Evolutionary conservation across 2,329 filamentous ascomycete genomes (phyloP).

Genomic region (Trichoderma oligosporum): DNA sequence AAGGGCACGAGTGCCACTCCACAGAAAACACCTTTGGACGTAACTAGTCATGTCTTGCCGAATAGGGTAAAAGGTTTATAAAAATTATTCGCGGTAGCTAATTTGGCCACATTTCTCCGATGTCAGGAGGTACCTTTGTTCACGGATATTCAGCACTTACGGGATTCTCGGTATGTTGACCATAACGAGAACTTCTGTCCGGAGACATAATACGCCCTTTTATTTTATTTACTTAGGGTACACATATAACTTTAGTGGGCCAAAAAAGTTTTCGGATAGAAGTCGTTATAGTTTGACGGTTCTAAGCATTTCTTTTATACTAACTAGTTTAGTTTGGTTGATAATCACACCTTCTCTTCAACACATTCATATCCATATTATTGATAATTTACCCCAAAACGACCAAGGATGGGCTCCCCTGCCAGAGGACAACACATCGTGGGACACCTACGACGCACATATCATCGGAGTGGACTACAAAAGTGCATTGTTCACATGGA

Average conservation of each 20-base stretch:
- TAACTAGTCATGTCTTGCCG: background rate
- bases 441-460: no score
- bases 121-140: background rate
- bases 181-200: background rate
- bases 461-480: background rate
- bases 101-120: constrained; percentile 13
- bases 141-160: background rate
- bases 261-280: background rate
- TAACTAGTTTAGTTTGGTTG: background rate
- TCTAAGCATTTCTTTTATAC: background rate
- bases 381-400: no score
- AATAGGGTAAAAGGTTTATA: background rate
- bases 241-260: background rate
- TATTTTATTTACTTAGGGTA: background rate
- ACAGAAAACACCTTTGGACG: background rate
- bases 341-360: background rate
- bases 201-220: background rate
- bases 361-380: background rate
- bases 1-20: background rate
- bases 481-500: background rate
- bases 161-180: background rate
- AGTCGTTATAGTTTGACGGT: background rate
- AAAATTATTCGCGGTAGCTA: constrained; percentile 1
- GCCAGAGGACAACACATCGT: no score
- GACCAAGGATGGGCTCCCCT: no score